These are phyloP conservation scores for Starmerella bombicola DNA, from an alignment of 805 yeast species.

Conservation along the genomic window DNA sequence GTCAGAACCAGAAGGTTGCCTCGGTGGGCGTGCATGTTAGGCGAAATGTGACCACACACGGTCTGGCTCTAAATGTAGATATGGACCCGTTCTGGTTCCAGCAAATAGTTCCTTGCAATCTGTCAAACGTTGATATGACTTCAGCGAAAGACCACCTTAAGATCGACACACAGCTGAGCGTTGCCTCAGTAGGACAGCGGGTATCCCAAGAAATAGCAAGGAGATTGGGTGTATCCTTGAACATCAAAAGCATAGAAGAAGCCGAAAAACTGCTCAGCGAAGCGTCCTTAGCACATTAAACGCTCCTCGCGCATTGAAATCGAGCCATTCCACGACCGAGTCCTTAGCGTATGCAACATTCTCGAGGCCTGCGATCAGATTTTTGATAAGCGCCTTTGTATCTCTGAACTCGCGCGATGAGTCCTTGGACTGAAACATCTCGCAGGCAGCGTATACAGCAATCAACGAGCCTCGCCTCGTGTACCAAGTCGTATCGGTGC, in stretches of 20 bases:
- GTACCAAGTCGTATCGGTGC: slow-evolving; percentile 84
- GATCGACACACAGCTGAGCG: neutral
- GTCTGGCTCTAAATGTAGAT: slow-evolving; percentile 64
- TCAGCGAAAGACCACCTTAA: slow-evolving; percentile 19
- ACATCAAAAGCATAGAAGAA: neutral
- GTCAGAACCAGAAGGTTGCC: slow-evolving; percentile 50
- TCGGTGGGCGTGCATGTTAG: slow-evolving; percentile 83
- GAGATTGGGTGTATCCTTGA: slow-evolving; percentile 1
- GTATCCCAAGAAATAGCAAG: slow-evolving; percentile 31
- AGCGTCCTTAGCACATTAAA: slow-evolving; percentile 41
- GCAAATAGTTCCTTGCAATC: slow-evolving; percentile 72
- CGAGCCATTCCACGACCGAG: slow-evolving; percentile 61
- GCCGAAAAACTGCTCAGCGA: slow-evolving; percentile 6
- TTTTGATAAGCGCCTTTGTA: slow-evolving; percentile 54
- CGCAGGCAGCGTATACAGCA: slow-evolving; percentile 55
- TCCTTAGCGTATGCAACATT: slow-evolving; percentile 48
- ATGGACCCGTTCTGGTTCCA: slow-evolving; percentile 67
- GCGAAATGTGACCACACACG: slow-evolving; percentile 77
- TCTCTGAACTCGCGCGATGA: slow-evolving; percentile 40
- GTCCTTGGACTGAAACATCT: slow-evolving; percentile 71
- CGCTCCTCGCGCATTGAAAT: slow-evolving; percentile 52
- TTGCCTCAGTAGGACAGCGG: slow-evolving; percentile 29
- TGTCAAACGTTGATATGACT: slow-evolving; percentile 52
- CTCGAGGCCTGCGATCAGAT: slow-evolving; percentile 43
- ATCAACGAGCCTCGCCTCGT: slow-evolving; percentile 65